Evolutionary conservation across 2,329 filamentous ascomycete genomes (phyloP), one percentile per base, ranked within the genome.

Genomic region (Hypoxylon sp.): DNA sequence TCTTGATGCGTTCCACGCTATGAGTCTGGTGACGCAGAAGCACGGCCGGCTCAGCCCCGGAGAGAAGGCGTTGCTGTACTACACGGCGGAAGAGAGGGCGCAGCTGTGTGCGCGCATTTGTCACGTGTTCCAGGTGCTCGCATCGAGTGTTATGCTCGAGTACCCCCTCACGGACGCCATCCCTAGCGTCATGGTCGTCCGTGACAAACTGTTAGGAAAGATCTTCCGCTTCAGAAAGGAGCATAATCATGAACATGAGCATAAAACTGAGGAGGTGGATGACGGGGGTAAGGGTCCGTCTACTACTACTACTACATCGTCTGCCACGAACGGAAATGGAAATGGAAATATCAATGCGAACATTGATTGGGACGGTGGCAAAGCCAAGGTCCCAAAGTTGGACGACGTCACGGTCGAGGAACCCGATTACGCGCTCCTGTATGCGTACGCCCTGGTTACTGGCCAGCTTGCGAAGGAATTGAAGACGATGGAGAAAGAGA

Each of bases 1-100:
- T 81, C 89, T 98, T 3, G 95, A 98, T 80, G 91, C 93, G 40
- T 98, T 99, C 79, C 95, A 98, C 77, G 94, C 95, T 57, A 97
- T 99, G 93, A 97, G 95, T 70, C 89, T 98, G 10, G 91, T 98
- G 69, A 94, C 97, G 40, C 87, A 92, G 76, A 95, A 95, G 76
- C 92, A 95, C 66, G 84, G 91, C 10, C 87, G 88, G 40, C 88
- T 93, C 0, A 94, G 90, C 2, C 88, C 91, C 27, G 95, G 95
- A 3, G 95, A 98, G 81, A 89, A 91, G 62, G 90, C 91, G 7
- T 86, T 98, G 40, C 83, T 99, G 40, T 86, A 88, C 69, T 94
- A 92, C 78, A 98, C 96, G 1, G 86, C 89, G 3, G 84, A 88
- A 7, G 95, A 99, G 80, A 89, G 96, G 59, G 88, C 87, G 8